Percentiles rank a stretch among this genome's conserved stretches.
Conservation (phyloP, 139 green algal species). For the Ostreobium quekettii region DNA sequence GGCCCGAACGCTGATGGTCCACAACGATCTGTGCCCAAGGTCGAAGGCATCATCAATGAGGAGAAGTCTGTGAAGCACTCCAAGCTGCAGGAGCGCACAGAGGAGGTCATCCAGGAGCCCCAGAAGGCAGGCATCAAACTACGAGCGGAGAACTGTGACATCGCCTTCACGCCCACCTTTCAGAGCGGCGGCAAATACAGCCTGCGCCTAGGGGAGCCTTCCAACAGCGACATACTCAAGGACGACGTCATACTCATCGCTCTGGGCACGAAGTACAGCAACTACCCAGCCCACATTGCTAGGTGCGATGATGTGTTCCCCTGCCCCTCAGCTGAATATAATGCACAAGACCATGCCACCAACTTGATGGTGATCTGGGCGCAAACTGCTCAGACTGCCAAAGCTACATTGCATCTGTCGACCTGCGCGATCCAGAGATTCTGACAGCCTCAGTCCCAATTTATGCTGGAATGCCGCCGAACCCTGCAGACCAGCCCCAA, state of each 20-base stretch:
- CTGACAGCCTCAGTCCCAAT: no score
- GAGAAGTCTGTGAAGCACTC: slow-evolving; percentile 85
- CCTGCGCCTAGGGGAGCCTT: slow-evolving; percentile 14
- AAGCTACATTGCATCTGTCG: no score
- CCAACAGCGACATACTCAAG: slow-evolving; percentile 46
- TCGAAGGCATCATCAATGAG: slow-evolving; percentile 69
- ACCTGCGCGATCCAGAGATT: no score
- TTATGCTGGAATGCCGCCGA: no score
- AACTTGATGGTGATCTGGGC: no score
- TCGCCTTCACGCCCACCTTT: slow-evolving; percentile 90
- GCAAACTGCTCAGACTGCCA: no score
- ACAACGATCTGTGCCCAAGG: slow-evolving; percentile 37
- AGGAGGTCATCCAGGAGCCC: slow-evolving; percentile 24
- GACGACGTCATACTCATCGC: slow-evolving; percentile 50
- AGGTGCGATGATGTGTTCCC: no score
- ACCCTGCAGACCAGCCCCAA: no score
- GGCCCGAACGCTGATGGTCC: slow-evolving; percentile 4
- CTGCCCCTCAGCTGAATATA: no score
- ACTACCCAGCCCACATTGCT: no score
- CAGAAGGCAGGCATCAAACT: slow-evolving; percentile 63
- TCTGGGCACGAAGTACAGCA: slow-evolving; percentile 30
- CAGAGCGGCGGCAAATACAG: slow-evolving; percentile 52
- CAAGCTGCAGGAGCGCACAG: slow-evolving; percentile 40
- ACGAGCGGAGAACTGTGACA: slow-evolving; percentile 74
- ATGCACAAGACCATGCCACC: no score